Conservation (phyloP, 306 rosid species). For the Mucuna pruriens region DNA sequence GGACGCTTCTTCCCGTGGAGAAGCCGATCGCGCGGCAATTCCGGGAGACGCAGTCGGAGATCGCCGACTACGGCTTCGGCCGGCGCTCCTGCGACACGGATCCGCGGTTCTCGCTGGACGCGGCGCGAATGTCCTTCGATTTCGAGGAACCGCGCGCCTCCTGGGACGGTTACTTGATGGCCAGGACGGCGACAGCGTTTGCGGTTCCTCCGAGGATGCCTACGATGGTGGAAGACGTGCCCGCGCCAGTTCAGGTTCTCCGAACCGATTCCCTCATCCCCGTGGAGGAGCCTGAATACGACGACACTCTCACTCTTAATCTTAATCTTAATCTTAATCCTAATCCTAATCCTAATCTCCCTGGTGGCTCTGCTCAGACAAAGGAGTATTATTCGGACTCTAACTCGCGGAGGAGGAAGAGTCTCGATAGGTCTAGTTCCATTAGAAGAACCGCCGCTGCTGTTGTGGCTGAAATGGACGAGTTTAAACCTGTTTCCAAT, state of each 20-base stretch:
- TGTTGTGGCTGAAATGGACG: conserved; percentile 93
- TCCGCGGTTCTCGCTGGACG: conserved; percentile 94
- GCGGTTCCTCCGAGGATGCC: conserved; percentile 73
- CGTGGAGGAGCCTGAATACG: conserved; percentile 62
- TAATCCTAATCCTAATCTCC: conserved; percentile 23
- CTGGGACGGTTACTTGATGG: conserved; percentile 89
- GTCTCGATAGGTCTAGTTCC: conserved; percentile 92
- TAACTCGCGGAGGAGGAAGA: conserved; percentile 76
- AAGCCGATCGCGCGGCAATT: conserved; percentile 93
- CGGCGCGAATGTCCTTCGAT: conserved; percentile 69
- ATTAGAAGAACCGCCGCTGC: conserved; percentile 92
- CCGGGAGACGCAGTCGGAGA: conserved; percentile 97
- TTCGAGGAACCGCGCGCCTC: conserved; percentile 97
- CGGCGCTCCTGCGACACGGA: conserved; percentile 97
- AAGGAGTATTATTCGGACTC: conserved; percentile 86
- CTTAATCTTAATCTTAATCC: not conserved
- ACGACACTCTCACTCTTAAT: not conserved
- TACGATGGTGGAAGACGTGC: conserved; percentile 94
- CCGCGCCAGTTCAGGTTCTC: conserved; percentile 56
- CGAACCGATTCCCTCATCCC: conserved; percentile 83
- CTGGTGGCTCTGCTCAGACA: conserved; percentile 88
- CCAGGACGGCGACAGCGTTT: conserved; percentile 47
- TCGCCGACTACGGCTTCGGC: conserved; percentile 97
- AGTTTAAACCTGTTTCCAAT: conserved; percentile 59
- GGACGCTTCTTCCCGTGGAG: conserved; percentile 86